A percentile compares a stretch with the other conserved stretches of the same genome.
These are phyloP conservation scores for Podaxis carcinomalis DNA, from an alignment of 768 basidiomycete genomes.

Conservation along the genomic window DNA sequence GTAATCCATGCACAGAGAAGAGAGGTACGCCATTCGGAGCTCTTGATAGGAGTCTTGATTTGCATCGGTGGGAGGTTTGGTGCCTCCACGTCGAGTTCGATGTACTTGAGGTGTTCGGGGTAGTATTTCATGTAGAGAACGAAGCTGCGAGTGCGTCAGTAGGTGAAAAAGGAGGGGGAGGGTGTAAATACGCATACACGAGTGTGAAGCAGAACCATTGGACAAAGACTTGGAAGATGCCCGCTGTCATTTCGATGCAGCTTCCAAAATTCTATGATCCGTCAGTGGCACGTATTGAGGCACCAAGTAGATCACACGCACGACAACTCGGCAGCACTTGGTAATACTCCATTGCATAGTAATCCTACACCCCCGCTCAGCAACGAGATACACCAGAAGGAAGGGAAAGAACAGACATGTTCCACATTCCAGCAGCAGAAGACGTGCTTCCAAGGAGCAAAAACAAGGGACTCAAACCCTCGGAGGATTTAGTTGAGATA, in stretches of 20 bases:
- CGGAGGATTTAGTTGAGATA: conserved; percentile 69
- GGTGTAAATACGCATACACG: conserved; percentile 76
- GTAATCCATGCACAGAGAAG: conserved; percentile 71
- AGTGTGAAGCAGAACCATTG: conserved; percentile 85
- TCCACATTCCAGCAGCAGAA: conserved; percentile 77
- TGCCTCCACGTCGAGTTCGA: conserved; percentile 17
- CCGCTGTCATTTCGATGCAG: conserved; percentile 79
- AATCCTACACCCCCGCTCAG: conserved; percentile 43
- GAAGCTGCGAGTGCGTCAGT: conserved; percentile 47
- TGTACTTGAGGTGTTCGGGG: conserved; percentile 77
- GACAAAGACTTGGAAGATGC: conserved; percentile 73
- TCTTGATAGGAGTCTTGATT: conserved; percentile 47
- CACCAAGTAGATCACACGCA: conserved; percentile 32
- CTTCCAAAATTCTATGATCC: conserved; percentile 52
- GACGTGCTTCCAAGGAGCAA: conserved; percentile 85
- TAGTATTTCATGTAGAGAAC: conserved; percentile 92
- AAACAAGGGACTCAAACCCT: conserved; percentile 92
- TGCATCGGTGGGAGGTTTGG: conserved; percentile 30
- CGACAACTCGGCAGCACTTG: conserved; percentile 74
- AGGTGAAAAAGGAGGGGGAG: neutral
- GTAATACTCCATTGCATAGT: conserved; percentile 83
- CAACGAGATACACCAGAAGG: neutral
- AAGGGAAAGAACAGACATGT: conserved; percentile 48
- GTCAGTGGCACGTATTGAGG: neutral
- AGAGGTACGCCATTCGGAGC: conserved; percentile 75